Base-by-base conservation (phyloP, 2,329 filamentous ascomycete species). In the Fulvia fulva region DNA sequence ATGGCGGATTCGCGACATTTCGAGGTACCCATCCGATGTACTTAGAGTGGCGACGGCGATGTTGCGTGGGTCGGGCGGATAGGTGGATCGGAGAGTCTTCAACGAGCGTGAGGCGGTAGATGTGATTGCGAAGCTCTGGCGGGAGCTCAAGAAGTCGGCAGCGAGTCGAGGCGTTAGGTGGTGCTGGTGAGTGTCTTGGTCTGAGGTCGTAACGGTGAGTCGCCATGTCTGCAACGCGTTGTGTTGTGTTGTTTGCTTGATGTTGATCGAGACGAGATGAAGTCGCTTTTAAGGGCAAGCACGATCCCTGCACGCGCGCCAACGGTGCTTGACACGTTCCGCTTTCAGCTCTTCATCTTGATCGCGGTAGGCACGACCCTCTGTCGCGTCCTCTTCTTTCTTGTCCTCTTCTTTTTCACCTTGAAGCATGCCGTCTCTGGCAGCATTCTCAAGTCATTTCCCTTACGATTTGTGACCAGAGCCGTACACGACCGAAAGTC, bases 41-140 rank as follows among this genome's bases (percentile, higher is more conserved):
- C n/a, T n/a, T n/a, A n/a, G n/a, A n/a, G n/a, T n/a, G n/a, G n/a
- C n/a, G n/a, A n/a, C n/a, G n/a, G n/a, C n/a, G n/a, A n/a, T n/a
- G n/a, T n/a, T n/a, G n/a, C n/a, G n/a, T n/a, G n/a, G n/a, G n/a
- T n/a, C n/a, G n/a, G n/a, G n/a, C n/a, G n/a, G n/a, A n/a, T n/a
- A n/a, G n/a, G n/a, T n/a, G 34, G 6, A 41, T 41, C 14, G 34
- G 12, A 6, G 12, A 41, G 6, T 12, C 14, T n/a, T 16, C 11
- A 5, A 5, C 34, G n/a, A 57, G n/a, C 4, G 43, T 41, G 43
- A 22, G 49, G 14, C 28, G 19, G 32, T 53, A 53, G 55, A 57
- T 57, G 41, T 26, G 41, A 2, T 45, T 47, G 25, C 55, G 49
- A 16, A 57, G 28, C 28, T 57, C 50, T 14, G 22, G 6, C 8